phyloP scores from a whole-genome alignment of 2,329 filamentous ascomycete genomes.

The Aspergillus vadensis region DNA sequence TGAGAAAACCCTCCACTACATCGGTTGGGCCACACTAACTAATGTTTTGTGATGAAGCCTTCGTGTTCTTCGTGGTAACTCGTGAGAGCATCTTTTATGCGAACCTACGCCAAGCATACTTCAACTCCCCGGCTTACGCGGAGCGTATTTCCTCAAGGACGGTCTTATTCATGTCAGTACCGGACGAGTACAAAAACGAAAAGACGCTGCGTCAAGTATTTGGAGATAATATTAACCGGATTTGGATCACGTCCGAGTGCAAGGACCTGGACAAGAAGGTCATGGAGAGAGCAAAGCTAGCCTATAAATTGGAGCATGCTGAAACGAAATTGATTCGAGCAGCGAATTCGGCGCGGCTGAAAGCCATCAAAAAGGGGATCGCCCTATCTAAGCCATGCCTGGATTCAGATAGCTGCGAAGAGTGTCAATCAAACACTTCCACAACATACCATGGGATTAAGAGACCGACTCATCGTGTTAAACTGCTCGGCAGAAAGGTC shows the following conservation, averaged over 20 bases:
- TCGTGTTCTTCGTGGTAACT: constrained; percentile 82
- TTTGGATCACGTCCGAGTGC: constrained; percentile 81
- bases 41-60: constrained; percentile 47
- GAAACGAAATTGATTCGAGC: constrained; percentile 81
- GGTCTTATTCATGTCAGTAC: constrained; percentile 84
- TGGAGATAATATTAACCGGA: constrained; percentile 72
- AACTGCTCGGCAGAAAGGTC: constrained; percentile 77
- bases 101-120: constrained; percentile 86
- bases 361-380: constrained; percentile 51
- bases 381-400: constrained; percentile 8
- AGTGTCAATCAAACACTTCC: constrained; percentile 33
- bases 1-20: constrained; percentile 26
- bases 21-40: constrained; percentile 10
- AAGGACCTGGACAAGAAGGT: constrained; percentile 77
- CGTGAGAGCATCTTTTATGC: constrained; percentile 89
- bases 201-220: constrained; percentile 75
- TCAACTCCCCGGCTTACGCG: constrained; percentile 79
- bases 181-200: constrained; percentile 74
- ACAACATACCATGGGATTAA: constrained; percentile 46
- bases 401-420: constrained; percentile 25
- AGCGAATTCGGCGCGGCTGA: constrained; percentile 70
- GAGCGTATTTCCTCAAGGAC: constrained; percentile 85
- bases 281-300: constrained; percentile 74
- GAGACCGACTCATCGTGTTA: constrained; percentile 71
- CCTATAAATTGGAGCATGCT: constrained; percentile 78